Evolutionary conservation across 768 basidiomycete genomes (phyloP), one percentile per base, ranked within the genome.

Genomic region (Suillus fuscotomentosus): DNA sequence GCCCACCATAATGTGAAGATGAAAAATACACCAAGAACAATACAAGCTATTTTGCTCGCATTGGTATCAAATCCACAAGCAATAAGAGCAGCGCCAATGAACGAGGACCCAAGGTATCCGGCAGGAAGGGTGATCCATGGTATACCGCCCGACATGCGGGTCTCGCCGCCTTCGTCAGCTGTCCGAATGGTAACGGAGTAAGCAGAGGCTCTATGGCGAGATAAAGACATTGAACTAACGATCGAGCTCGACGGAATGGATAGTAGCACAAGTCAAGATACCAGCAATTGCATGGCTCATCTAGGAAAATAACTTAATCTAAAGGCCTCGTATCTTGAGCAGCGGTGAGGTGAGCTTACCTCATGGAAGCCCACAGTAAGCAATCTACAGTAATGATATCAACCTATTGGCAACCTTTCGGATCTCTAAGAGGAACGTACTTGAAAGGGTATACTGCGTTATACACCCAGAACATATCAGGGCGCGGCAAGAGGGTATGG

Each of bases 341-440:
- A 64, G 56, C 13, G 38, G 27, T 45, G 48, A 60, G 15, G 31
- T 22, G n/a, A 20, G 38, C 69, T 65, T 68, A 90, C 92, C 80
- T 95, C 93, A 76, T 95, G 93, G 72, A 95, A 94, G 56, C 93
- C 93, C 55, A 95, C 93, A 1, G 93, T 94, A 60, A 94, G 82
- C 61, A 94, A 74, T 70, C 92, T 92, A 68, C 34, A 38, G 60
- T 57, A 38, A 61, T 57, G 43, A 34, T 42, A 60, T 60, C 24
- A 45, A 43, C 7, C 38, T 38, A 41, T 38, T 38, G 9, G 36
- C 17, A 34, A 14, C 22, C 14, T 31, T 59, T 31, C 8, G 60
- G 65, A 63, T 55, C n/a, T 66, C n/a, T 62, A n/a, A 24, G 57
- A 42, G 34, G 27, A 11, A 75, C 87, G 77, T 77, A 93, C 93